Conservation (phyloP, 208 protist genomes). For the Leishmania arabica region DNA sequence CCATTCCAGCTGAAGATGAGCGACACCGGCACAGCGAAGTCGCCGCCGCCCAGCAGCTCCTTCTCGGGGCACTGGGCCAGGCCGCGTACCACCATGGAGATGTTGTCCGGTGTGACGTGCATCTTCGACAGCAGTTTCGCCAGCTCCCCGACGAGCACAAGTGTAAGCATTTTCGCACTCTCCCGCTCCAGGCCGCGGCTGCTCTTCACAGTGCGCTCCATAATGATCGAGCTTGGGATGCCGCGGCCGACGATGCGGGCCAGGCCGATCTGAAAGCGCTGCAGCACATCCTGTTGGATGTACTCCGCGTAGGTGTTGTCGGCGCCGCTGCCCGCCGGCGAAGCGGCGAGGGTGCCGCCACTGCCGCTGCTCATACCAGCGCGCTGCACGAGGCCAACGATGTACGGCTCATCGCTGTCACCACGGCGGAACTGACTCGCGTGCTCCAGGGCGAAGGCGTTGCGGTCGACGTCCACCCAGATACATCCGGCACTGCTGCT, state of each 20-base stretch:
- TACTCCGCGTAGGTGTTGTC: slow-evolving; percentile 44
- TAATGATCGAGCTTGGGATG: slow-evolving; percentile 56
- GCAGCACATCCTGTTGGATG: slow-evolving; percentile 52
- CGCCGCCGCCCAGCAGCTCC: slow-evolving; percentile 50
- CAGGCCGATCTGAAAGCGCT: slow-evolving; percentile 61
- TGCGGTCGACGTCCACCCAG: slow-evolving; percentile 73
- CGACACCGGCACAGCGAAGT: slow-evolving; percentile 76
- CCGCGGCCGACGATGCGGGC: slow-evolving; percentile 68
- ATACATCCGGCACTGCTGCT: slow-evolving; percentile 39
- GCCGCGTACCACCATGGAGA: slow-evolving; percentile 66
- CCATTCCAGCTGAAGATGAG: slow-evolving; percentile 76
- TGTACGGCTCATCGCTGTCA: slow-evolving; percentile 71
- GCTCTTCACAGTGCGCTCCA: slow-evolving; percentile 45
- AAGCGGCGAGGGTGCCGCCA: slow-evolving; percentile 9
- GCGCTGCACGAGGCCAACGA: slow-evolving; percentile 66
- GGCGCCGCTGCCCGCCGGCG: slow-evolving; percentile 8
- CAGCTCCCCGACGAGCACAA: slow-evolving; percentile 65
- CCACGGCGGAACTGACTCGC: slow-evolving; percentile 32
- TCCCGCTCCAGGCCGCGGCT: slow-evolving; percentile 51
- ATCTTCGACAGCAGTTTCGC: slow-evolving; percentile 56
- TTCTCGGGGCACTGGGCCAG: slow-evolving; percentile 74
- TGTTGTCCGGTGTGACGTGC: slow-evolving; percentile 62
- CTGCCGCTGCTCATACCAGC: slow-evolving; percentile 26
- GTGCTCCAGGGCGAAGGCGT: slow-evolving; percentile 59
- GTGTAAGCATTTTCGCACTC: slow-evolving; percentile 68